phyloP scores from a whole-genome alignment of 495 filamentous ascomycete genomes.

The Penicillium taxi region DNA sequence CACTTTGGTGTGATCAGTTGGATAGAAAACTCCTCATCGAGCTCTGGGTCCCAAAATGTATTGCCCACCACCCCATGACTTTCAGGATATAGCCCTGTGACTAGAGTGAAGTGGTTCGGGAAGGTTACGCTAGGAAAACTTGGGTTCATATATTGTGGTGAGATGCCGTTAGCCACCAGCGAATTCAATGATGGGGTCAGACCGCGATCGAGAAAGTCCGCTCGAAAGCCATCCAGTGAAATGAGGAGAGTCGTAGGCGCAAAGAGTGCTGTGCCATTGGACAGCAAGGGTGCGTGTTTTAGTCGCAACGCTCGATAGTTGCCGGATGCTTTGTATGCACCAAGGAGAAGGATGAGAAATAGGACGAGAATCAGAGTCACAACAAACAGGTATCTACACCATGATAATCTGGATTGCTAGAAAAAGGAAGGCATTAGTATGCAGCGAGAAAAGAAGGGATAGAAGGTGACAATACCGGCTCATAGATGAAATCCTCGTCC shows the following conservation, averaged over 20 bases:
- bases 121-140: slow-evolving; percentile 97
- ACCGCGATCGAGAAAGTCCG: slow-evolving; percentile 79
- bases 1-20: slow-evolving; percentile 78
- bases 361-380: slow-evolving; percentile 37
- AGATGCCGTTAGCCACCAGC: slow-evolving; percentile 76
- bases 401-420: slow-evolving; percentile 20
- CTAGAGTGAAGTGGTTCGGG: slow-evolving; percentile 94
- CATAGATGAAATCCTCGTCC: slow-evolving; percentile 28
- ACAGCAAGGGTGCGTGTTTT: slow-evolving; percentile 18
- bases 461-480: slow-evolving; percentile 18
- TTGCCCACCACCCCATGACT: slow-evolving; percentile 92
- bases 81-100: slow-evolving; percentile 87
- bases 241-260: slow-evolving; percentile 88
- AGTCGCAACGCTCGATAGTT: slow-evolving; percentile 22
- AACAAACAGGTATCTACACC: slow-evolving; percentile 26
- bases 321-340: slow-evolving; percentile 47
- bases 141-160: slow-evolving; percentile 82
- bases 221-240: slow-evolving; percentile 94
- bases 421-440: slow-evolving; percentile 9
- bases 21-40: slow-evolving; percentile 78
- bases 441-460: not conserved
- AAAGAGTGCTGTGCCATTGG: slow-evolving; percentile 71
- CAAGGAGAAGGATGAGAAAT: slow-evolving; percentile 46
- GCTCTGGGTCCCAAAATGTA: slow-evolving; percentile 77
- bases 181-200: slow-evolving; percentile 75